Evolutionary conservation across 2,329 filamentous ascomycete species (phyloP), one percentile per base, ranked within the genome.

Genomic region (Paraphoma chrysanthemicola): DNA sequence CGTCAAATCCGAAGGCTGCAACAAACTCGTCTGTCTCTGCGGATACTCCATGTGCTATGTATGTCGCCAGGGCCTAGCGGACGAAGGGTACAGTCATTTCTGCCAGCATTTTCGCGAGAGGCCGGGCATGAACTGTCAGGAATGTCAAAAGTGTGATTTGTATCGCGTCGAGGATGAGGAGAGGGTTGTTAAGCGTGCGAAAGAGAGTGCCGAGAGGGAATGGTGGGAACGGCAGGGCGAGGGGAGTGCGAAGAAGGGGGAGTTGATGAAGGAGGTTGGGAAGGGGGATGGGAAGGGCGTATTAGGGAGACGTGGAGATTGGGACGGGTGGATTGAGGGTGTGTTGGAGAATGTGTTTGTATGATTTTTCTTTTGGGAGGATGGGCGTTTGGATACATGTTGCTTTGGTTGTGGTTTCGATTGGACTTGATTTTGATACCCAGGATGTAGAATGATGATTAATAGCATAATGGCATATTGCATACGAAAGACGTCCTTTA

Each of bases 11-110:
- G 88, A 89, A 28, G 95, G 95, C 69, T 99, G 95, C 84, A 99
- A 99, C 82, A 98, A 98, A 79, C 84, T 99, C 41, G 94, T 92
- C 6, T 98, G 95, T 73, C 88, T 93, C 14, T 99, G 95, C 77
- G 95, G 95, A 8, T 98, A 98, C 79, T 90, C 91, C 67, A 98
- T 98, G 94, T 99, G 95, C 76, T 99, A 99, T 72, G 87, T 98
- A 45, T 99, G 95, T 77, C 91, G 95, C 41, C 72, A 77, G 42
- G 78, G 80, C n/a, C 78, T 84, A 16, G 80, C 85, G 48, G 57
- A 80, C 2, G 89, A 93, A 73, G 93, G 94, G 0, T 98, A 99
- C 76, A 84, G 88, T 39, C 95, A 99, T 77, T 99, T 97, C 72
- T 99, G 95, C 75, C 91, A 97, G 73, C 95, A 98, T 78, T 98